Base-by-base conservation (phyloP, 192 early-diverging fungal species). In the Linnemannia schmuckeri region DNA sequence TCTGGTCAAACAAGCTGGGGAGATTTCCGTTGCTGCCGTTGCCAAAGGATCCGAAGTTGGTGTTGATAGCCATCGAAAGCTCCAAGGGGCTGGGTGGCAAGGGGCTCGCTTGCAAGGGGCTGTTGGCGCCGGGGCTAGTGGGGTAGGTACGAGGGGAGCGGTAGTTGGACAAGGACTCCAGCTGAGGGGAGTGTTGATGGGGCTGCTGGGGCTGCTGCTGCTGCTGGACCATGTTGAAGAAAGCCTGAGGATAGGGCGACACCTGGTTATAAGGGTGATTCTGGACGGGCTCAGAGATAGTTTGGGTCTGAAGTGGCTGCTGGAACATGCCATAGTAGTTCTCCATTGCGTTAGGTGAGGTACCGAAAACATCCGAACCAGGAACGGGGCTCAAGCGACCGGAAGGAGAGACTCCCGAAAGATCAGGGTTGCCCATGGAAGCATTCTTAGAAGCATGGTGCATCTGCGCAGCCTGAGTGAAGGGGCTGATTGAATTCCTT, bases 51-150 rank as follows among this genome's bases (percentile, higher is more conserved):
- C 75, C 84, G 81, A 81, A 74, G 75, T 77, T 81, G 54, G 76
- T 55, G 68, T 61, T 78, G 20, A 81, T 46, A 37, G 30, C 37
- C 13, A 81, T 55, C 2, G 84, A 76, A 38, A 86, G 74, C 27
- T 86, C 84, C 33, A 86, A n/a, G 3, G 85, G 85, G 49, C 85
- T 87, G 44, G 79, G 85, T 9, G 85, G 85, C 38, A 78, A 72
- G 9, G 85, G 79, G 68, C 79, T 87, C 52, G 57, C 71, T 27
- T 84, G 76, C n/a, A 86, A 44, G 15, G 84, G 84, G 33, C 84
- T 86, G 18, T 54, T 33, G 6, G 83, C 70, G 40, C 81, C 57
- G 6, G 85, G 80, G 72, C 85, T 81, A 12, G 61, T 66, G 13
- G 61, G 61, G 30, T 66, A 66, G 30, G 61, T 66, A 30, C 27